Evolutionary conservation across 352 stramenopile species (phyloP).

Genomic region (Globisporangium mamillatum): DNA sequence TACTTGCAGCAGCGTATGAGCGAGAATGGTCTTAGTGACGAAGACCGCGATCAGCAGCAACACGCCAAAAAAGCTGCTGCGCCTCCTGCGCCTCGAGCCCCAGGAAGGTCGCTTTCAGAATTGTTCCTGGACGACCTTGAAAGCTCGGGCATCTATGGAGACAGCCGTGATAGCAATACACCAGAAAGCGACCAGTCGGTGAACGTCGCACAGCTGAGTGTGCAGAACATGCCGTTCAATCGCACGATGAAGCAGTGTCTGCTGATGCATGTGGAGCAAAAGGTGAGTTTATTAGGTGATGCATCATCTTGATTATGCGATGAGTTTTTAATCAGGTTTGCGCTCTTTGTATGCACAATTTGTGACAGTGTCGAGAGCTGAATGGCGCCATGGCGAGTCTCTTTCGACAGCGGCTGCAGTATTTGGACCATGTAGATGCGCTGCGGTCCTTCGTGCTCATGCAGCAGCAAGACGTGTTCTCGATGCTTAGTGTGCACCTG

Average conservation of each 20-base stretch:
- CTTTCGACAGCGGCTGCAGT: slow-evolving; percentile 51
- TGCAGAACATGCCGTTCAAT: slow-evolving; percentile 39
- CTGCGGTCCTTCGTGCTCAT: slow-evolving; percentile 70
- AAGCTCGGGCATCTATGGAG: neutral
- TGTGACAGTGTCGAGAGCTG: slow-evolving; percentile 40
- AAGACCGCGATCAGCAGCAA: neutral
- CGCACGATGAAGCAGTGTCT: slow-evolving; percentile 32
- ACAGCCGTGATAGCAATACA: neutral
- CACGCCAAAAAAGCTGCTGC: neutral
- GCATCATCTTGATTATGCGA: neutral
- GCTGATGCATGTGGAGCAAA: slow-evolving; percentile 30
- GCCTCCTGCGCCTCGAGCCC: neutral
- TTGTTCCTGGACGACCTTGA: slow-evolving; percentile 11
- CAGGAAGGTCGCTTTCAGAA: slow-evolving; percentile 2
- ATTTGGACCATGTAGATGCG: slow-evolving; percentile 45
- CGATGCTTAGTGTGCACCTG: slow-evolving; percentile 39
- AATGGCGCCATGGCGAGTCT: slow-evolving; percentile 49
- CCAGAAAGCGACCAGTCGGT: neutral
- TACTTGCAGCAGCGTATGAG: slow-evolving; percentile 32
- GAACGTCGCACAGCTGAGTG: slow-evolving; percentile 1
- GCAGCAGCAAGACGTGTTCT: slow-evolving; percentile 78
- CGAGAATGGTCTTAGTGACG: neutral
- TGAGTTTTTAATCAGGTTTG: too few relatives aligned
- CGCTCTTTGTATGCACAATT: neutral
- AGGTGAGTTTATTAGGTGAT: slow-evolving; percentile 17